Base-by-base conservation (phyloP, 2,329 filamentous ascomycete species). In the Neodidymelliopsis sp. region DNA sequence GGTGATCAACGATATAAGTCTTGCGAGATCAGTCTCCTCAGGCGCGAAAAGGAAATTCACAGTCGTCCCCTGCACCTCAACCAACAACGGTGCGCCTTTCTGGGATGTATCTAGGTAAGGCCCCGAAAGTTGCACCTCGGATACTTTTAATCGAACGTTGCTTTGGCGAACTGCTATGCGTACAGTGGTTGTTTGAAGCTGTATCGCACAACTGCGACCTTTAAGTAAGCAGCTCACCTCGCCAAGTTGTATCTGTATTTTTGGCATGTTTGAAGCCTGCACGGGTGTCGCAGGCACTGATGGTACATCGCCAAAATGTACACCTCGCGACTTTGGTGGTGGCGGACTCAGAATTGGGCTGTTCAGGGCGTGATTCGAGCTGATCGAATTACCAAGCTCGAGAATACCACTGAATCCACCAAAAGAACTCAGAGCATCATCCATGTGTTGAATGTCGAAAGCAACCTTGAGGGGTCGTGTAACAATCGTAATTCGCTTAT, bases 321-420 rank as follows among this genome's bases (percentile, higher is more conserved):
- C 83, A 28, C 80, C 82, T 10, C 77, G 75, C 15, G 75, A 56
- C 59, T 65, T 33, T 53, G 42, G 37, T 27, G 65, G 64, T 11
- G 69, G 61, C 20, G 67, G 70, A 4, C 66, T 59, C 15, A 70
- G 54, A 7, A 56, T 51, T 10, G 72, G 69, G 31, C 62, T 68
- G 37, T 65, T 75, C 68, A 56, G 63, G 1, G 86, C 84, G n/a
- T 84, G 81, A 51, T 84, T 88, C 1, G 89, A 91, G 9, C 87
- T 84, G 55, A 96, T 88, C 0, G 93, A 96, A 50, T 84, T 89
- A 54, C 91, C 90, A 69, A 97, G 83, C 62, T 94, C 95, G 31
- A 99, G 77, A 41, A 99, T 88, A 57, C 91, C 91, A 70, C 92
- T 96, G 31, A 99, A 77, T 0, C 94, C 94, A 25, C 94, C 94